Evolutionary conservation across 148 eudicot genomes (phyloP), one percentile per base, ranked within the genome.

Genomic region (Persicaria maculosa): DNA sequence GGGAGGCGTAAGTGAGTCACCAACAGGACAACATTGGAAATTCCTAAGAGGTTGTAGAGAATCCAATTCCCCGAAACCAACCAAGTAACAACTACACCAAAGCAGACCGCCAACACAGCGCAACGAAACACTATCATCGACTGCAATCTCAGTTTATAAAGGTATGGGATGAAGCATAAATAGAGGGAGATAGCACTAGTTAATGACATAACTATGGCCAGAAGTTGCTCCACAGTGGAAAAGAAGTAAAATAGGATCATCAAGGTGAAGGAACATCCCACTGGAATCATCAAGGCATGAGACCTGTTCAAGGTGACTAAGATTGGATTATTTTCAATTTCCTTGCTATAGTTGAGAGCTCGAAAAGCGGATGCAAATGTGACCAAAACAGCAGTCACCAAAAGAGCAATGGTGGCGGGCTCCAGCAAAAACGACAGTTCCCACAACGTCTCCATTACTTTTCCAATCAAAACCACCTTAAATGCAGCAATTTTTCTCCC

Each of bases 1-100:
- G 97, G 98, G 74, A 95, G 92, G 59, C 98, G 85, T 72, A 95
- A 90, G 77, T 95, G 98, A 83, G 97, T 92, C 54, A 95, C 98
- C 83, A 95, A 88, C 44, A 92, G 87, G 70, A 95, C 55, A 74
- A 97, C 92, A 16, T 86, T 87, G 46, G 97, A 90, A 64, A 95
- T 87, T 46, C 98, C 98, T 84, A 95, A 79, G 77, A 95, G 16
- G 79, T 95, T 95, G 85, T 95, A 92, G 78, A 92, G 79, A 68
- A 95, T 73, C 98, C 98, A 94, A 81, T 94, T 88, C 61, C 98
- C 98, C 9, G 98, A 73, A 46, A 94, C 85, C 59, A 94, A 92
- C 98, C 98, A 94, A 55, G 92, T 84, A 22, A 86, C 88, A 57
- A 94, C 98, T 53, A 78, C 46, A 71, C 82, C 77, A 25, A 80